Evolutionary conservation across 1,284 basidiomycete species (phyloP), one percentile per base, ranked within the genome.

Genomic region (Anthracocystis panici-leucophaei): DNA sequence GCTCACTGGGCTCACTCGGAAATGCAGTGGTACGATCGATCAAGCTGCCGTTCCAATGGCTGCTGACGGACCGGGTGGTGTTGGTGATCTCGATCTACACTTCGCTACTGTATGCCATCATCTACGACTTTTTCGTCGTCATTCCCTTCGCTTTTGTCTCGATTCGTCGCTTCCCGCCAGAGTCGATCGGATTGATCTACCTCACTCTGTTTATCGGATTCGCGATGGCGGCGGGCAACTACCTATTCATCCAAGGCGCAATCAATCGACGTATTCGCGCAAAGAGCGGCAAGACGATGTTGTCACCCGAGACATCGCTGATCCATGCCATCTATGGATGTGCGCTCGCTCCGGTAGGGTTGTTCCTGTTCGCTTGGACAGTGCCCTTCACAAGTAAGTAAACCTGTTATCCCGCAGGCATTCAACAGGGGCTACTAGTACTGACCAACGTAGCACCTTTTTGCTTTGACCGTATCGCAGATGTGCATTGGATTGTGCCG

Each of bases 51-150:
- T 71, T 71, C 50, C 68, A 71, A 2, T 71, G 68, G 68, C 53
- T 71, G 1, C 23, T 64, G 8, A 64, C 61, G 7, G 75, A 77
- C 49, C 65, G 58, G 20, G 75, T 77, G 31, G 61, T 74, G 41
- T 51, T 77, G 41, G 64, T 74, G 20, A 62, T 74, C 41, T 68
- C 57, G 18, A 59, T 77, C 54, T 77, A 75, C 50, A 65, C 71
- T 3, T 65, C 65, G 23, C 45, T 77, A 35, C 59, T 77, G 27
- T 77, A 77, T 16, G 72, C 62, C 14, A 70, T 75, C 61, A 63
- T 77, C 40, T 77, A 77, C 48, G 66, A 58, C 52, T 77, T 75
- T 49, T 77, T 77, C 50, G 66, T 62, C 60, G 63, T 75, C 48
- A 63, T 75, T 11, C 75, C 75, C 8, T 63, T 63, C 27, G 71